Conservation (phyloP, 2,329 filamentous ascomycete species). For the Hypoxylon sp. region DNA sequence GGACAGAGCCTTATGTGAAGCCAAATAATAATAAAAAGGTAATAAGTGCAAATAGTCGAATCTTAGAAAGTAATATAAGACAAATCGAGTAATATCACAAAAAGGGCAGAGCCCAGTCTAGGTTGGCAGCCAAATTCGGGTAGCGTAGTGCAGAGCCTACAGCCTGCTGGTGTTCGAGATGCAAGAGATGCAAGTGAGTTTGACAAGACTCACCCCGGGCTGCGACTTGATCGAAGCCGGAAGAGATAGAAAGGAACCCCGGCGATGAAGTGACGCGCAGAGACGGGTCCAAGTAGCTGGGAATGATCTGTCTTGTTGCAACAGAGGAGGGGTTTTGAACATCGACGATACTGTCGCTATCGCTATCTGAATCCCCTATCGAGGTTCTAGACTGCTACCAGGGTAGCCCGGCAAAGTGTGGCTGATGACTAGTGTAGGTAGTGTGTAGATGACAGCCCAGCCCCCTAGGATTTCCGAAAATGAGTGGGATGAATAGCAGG, state of each 20-base stretch:
- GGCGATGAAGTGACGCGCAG: slow-evolving; percentile 44
- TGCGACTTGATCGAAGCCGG: slow-evolving; percentile 45
- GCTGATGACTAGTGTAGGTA: slow-evolving; percentile 30
- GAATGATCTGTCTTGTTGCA: slow-evolving; percentile 43
- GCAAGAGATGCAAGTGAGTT: slow-evolving; percentile 41
- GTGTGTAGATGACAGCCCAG: slow-evolving; percentile 18
- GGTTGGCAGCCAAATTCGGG: slow-evolving; percentile 18
- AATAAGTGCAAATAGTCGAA: slow-evolving; percentile 13
- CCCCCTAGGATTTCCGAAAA: slow-evolving; percentile 40
- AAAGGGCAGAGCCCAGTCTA: slow-evolving; percentile 21
- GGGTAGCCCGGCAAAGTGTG: slow-evolving; percentile 36
- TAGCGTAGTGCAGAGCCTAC: slow-evolving; percentile 32
- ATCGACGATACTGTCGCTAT: slow-evolving; percentile 32
- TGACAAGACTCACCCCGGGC: slow-evolving; percentile 38
- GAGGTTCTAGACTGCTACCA: slow-evolving; percentile 34
- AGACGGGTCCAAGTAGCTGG: slow-evolving; percentile 43
- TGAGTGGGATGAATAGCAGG: slow-evolving; percentile 41
- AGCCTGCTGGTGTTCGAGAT: slow-evolving; percentile 36
- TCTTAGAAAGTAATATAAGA: slow-evolving; percentile 27
- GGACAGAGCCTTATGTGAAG: slow-evolving; percentile 44
- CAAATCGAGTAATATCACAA: slow-evolving; percentile 42
- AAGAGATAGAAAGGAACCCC: slow-evolving; percentile 42
- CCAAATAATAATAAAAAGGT: slow-evolving; percentile 26
- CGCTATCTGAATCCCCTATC: slow-evolving; percentile 35
- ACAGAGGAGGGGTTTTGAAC: slow-evolving; percentile 19